phyloP scores from a whole-genome alignment of 768 basidiomycete species.

The Macrocybe gigantea region DNA sequence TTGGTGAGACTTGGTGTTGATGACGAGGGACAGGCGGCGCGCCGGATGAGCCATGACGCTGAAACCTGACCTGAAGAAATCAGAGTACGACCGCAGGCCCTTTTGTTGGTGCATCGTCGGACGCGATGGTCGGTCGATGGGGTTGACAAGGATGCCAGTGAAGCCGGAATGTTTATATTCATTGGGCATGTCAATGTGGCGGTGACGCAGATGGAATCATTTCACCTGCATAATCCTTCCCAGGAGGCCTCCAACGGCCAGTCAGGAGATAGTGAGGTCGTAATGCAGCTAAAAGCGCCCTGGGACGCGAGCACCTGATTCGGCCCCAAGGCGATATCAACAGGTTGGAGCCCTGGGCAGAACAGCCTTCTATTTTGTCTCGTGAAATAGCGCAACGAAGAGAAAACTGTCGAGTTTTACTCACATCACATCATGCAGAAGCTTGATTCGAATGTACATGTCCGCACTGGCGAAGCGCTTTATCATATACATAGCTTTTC shows the following conservation, averaged over 20 bases:
- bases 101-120: conserved; percentile 12
- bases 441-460: too few relatives aligned
- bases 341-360: too few relatives aligned
- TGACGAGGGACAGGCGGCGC: conserved; percentile 9
- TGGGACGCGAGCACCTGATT: too few relatives aligned
- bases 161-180: conserved; percentile 1
- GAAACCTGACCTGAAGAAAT: conserved; percentile 43
- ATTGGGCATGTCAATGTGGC: conserved; percentile 7
- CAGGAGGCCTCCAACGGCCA: not conserved
- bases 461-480: too few relatives aligned
- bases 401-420: too few relatives aligned
- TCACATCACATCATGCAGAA: too few relatives aligned
- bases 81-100: conserved; percentile 31
- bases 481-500: too few relatives aligned
- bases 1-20: not conserved
- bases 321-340: too few relatives aligned
- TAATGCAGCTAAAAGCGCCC: too few relatives aligned
- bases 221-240: conserved; percentile 4
- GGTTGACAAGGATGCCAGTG: not conserved
- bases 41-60: conserved; percentile 25
- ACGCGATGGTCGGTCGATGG: conserved; percentile 3
- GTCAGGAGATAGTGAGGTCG: not conserved
- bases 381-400: too few relatives aligned
- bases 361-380: too few relatives aligned
- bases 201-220: conserved; percentile 7